Evolutionary conservation across 495 filamentous ascomycete genomes (phyloP).

Genomic region (Penicillium cinerascens): DNA sequence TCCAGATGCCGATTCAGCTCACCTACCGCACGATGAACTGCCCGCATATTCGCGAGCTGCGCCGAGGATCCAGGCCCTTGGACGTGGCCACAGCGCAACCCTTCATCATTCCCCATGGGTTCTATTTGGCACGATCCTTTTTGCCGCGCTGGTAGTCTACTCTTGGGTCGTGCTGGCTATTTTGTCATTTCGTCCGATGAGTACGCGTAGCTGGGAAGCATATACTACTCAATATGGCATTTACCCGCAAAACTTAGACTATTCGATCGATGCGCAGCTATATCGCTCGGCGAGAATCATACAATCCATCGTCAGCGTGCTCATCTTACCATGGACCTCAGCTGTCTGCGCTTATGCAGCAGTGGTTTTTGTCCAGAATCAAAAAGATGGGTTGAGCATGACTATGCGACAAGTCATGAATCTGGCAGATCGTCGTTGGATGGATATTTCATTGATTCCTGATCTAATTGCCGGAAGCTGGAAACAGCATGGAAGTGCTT

Average conservation of each 20-base stretch:
- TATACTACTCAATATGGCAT: background rate
- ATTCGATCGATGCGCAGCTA: background rate
- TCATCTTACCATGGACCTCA: conserved; percentile 18
- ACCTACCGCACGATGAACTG: no score
- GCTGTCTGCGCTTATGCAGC: conserved; percentile 23
- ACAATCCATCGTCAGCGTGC: conserved; percentile 2
- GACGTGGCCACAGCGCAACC: conserved; percentile 3
- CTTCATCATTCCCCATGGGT: conserved; percentile 1
- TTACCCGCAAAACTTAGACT: background rate
- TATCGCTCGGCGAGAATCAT: conserved; percentile 7
- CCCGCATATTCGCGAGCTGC: no score
- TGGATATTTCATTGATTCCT: conserved; percentile 8
- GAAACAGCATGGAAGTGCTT: conserved; percentile 15
- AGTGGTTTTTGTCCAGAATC: conserved; percentile 21
- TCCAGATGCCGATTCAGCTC: no score
- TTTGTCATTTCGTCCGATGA: conserved; percentile 1
- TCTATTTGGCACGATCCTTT: background rate
- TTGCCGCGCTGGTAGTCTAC: background rate
- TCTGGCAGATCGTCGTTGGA: conserved; percentile 21
- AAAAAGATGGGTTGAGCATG: conserved; percentile 15
- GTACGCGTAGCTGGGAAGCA: background rate
- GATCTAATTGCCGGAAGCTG: background rate
- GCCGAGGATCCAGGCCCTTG: no score
- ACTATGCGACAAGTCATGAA: conserved; percentile 22
- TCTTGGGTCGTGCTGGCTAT: background rate